These are phyloP conservation scores for Leishmania turanica DNA, from an alignment of 208 protist genomes.

Conservation along the genomic window DNA sequence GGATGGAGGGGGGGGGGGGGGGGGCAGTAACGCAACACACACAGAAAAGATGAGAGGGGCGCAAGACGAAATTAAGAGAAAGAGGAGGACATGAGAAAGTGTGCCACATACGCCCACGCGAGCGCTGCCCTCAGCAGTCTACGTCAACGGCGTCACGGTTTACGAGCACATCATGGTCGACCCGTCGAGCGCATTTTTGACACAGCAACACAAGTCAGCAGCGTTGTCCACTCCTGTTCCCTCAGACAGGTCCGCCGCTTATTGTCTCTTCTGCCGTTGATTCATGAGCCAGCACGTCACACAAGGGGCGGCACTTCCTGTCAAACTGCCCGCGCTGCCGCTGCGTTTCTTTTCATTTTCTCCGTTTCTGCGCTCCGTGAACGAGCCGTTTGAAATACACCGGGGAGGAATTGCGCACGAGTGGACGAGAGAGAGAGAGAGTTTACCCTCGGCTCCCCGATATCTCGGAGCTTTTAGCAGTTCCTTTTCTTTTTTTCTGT, in stretches of 20 bases:
- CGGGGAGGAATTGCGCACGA: neutral
- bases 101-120: too few species aligned
- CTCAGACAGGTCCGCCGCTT: neutral
- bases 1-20: neutral
- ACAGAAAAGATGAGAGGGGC: neutral
- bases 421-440: neutral
- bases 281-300: neutral
- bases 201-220: neutral
- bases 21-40: neutral
- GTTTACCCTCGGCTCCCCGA: neutral
- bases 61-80: slow-evolving; percentile 7
- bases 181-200: neutral
- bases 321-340: neutral
- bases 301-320: neutral
- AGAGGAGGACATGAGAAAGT: slow-evolving; percentile 1
- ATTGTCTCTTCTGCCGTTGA: neutral
- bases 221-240: neutral
- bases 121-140: neutral
- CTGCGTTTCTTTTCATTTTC: neutral
- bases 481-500: neutral
- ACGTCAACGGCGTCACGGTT: neutral
- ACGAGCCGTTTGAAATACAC: neutral
- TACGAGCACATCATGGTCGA: neutral
- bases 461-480: neutral
- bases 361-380: neutral